Base-by-base conservation (phyloP, 257 asterid genomes). In the Nicotiana knightiana region DNA sequence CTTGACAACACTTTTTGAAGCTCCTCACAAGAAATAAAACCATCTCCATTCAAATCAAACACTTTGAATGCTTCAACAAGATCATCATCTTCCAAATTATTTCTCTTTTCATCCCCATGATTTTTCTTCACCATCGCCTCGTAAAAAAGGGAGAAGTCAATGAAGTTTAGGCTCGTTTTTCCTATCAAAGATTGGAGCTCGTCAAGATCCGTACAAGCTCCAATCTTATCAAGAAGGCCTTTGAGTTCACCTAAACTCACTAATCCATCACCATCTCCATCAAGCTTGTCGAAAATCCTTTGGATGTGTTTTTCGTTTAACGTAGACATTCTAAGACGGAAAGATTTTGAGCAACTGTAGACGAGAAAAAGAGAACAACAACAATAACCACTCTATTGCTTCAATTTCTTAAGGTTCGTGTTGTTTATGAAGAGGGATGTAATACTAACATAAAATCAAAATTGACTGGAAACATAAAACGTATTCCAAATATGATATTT, bases 21-120 rank as follows among this genome's bases (percentile, higher is more conserved):
- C 82, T 87, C 90, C 2, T 87, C 90, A 15, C 84, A 54, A 3
- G 86, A 82, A 1, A 87, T 87, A 67, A 85, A 87, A 28, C 89
- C 90, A 66, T 85, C 88, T 46, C 85, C 90, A 65, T 87, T 81
- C 32, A 83, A 54, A 63, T 87, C 88, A 32, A 82, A 88, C 17
- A 86, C 83, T 76, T 82, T 80, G 55, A 88, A 88, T n/a, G 89
- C 88, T 37, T 86, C 85, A 4, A 35, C 84, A 61, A 86, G 83
- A 76, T 82, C 87, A 76, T 82, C 87, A 17, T 37, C 84, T 64
- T 80, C 83, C 16, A 53, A 32, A n/a, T 11, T 54, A 21, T 6
- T 24, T 8, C 15, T 17, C 6, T 46, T 66, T 12, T 48, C 53
- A 39, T 28, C 82, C 37, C 32, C 77, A 8, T 48, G n/a, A 39